Conservation (phyloP, 2,329 filamentous ascomycete genomes). For the Monilinia laxa region DNA sequence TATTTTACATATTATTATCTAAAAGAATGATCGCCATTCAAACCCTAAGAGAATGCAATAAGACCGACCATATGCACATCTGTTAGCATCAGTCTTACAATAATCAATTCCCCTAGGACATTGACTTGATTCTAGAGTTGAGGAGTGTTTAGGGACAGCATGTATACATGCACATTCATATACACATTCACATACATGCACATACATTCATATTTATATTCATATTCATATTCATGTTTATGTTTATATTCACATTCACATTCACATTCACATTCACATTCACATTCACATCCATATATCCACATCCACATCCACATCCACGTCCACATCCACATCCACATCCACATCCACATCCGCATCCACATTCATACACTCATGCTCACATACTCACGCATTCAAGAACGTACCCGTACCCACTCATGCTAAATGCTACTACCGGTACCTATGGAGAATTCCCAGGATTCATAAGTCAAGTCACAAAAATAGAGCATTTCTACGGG, state of each 20-base stretch:
- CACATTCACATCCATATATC: too few relatives aligned
- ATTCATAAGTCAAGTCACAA: neutral
- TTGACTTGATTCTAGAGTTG: neutral
- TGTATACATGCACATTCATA: too few relatives aligned
- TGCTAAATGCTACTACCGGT: neutral
- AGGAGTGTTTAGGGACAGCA: neutral
- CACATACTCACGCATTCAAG: neutral
- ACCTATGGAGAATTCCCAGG: neutral
- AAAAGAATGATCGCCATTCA: neutral
- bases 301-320: neutral
- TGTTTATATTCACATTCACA: too few relatives aligned
- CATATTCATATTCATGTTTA: too few relatives aligned
- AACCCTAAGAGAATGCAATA: neutral
- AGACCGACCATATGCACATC: neutral
- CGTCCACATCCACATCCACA: too few relatives aligned
- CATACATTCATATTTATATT: too few relatives aligned
- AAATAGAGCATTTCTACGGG: neutral
- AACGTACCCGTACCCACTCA: neutral
- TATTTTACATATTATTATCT: neutral
- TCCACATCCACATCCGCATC: too few relatives aligned
- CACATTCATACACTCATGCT: too few relatives aligned
- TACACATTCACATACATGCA: neutral
- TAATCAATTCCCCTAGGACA: neutral
- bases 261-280: too few relatives aligned
- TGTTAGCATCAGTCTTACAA: neutral